These are phyloP conservation scores for Wickerhamiella nectarea DNA, from an alignment of 805 yeast genomes.

Conservation along the genomic window DNA sequence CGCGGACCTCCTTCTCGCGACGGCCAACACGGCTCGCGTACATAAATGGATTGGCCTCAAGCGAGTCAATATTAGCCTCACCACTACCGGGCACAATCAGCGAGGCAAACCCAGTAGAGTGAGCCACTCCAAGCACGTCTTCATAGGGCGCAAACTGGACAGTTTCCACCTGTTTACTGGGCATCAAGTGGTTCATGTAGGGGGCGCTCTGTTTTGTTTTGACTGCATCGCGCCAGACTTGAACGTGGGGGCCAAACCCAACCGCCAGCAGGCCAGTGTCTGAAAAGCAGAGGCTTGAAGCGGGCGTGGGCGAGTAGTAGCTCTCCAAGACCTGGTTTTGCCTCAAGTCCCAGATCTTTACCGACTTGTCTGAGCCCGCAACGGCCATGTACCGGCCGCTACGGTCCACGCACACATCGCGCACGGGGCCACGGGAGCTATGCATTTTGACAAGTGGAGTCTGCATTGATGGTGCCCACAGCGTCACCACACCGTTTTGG, in stretches of 20 bases:
- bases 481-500: slow-evolving; percentile 76
- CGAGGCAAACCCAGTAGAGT: slow-evolving; percentile 63
- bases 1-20: slow-evolving; percentile 81
- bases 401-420: slow-evolving; percentile 75
- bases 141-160: slow-evolving; percentile 82
- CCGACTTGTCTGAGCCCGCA: slow-evolving; percentile 69
- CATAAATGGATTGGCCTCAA: slow-evolving; percentile 87
- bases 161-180: slow-evolving; percentile 60
- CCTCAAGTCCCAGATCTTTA: slow-evolving; percentile 90
- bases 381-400: slow-evolving; percentile 91
- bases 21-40: slow-evolving; percentile 85
- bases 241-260: slow-evolving; percentile 94
- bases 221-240: slow-evolving; percentile 75
- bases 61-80: slow-evolving; percentile 92
- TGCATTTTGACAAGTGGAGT: slow-evolving; percentile 75
- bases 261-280: slow-evolving; percentile 78
- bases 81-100: slow-evolving; percentile 91
- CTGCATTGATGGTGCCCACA: slow-evolving; percentile 87
- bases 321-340: slow-evolving; percentile 63
- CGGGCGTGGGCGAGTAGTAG: slow-evolving; percentile 73
- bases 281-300: slow-evolving; percentile 61
- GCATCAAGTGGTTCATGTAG: slow-evolving; percentile 78
- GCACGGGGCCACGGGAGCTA: slow-evolving; percentile 73
- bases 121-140: slow-evolving; percentile 89
- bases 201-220: slow-evolving; percentile 68